Percentiles rank a stretch among this genome's conserved stretches.
Conservation (phyloP, 139 green algal genomes). For the Spirogloea muscicola region DNA sequence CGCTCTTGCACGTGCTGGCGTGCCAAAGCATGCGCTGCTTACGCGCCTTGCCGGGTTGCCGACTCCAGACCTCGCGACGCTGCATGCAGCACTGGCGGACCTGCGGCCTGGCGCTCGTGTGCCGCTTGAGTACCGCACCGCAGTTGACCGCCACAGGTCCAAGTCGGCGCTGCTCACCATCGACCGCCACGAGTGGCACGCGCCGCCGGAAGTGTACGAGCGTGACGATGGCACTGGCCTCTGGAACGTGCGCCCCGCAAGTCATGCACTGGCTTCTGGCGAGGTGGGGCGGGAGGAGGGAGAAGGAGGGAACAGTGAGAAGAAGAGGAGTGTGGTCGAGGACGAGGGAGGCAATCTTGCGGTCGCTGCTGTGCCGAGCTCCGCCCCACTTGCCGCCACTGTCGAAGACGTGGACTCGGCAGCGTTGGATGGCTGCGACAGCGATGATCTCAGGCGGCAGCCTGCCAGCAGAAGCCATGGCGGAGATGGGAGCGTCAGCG, state of each 20-base stretch:
- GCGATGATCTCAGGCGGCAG: too few relatives aligned
- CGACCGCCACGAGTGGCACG: conserved; percentile 68
- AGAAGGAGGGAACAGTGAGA: too few relatives aligned
- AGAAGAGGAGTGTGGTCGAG: too few relatives aligned
- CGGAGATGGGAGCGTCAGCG: too few relatives aligned
- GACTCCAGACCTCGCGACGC: conserved; percentile 64
- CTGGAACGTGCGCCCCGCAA: conserved; percentile 20
- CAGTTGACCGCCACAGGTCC: conserved; percentile 53
- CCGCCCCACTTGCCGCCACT: too few relatives aligned
- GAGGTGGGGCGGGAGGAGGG: too few relatives aligned
- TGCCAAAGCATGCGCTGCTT: conserved; percentile 80
- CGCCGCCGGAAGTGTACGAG: conserved; percentile 62
- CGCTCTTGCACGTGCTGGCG: conserved; percentile 52
- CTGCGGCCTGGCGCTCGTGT: conserved; percentile 60
- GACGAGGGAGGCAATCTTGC: too few relatives aligned
- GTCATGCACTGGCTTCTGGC: neutral
- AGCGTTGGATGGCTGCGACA: too few relatives aligned
- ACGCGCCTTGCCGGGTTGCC: conserved; percentile 57
- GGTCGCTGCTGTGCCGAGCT: too few relatives aligned
- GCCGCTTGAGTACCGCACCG: conserved; percentile 71
- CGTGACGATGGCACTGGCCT: conserved; percentile 64
- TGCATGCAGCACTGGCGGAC: conserved; percentile 41
- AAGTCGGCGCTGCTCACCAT: conserved; percentile 35
- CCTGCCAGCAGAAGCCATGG: too few relatives aligned
- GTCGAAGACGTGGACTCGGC: too few relatives aligned